Base-by-base conservation (phyloP, 1,284 basidiomycete genomes). In the Sporisorium reilianum region DNA sequence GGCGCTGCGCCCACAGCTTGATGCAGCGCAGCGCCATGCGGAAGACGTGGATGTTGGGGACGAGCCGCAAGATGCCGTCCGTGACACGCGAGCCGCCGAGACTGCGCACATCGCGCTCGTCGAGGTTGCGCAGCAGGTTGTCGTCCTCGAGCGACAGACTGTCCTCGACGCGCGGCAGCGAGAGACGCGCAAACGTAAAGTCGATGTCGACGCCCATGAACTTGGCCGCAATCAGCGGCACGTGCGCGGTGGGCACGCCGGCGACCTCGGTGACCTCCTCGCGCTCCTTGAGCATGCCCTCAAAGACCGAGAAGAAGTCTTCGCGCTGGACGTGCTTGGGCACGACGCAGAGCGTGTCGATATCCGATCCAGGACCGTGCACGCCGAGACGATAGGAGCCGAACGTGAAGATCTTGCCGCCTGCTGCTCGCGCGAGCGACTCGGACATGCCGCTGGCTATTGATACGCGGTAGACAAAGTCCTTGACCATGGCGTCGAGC, bases 341-440 rank as follows among this genome's bases (percentile, higher is more conserved):
- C 30, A 97, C 97, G 28, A 99, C 96, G 85, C 95, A 95, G 36
- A 99, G 88, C n/a, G 95, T 98, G 87, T 99, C 96, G 85, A 99
- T 98, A 90, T 99, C 96, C 48, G 92, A 90, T 10, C 94, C 93
- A 36, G 97, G 96, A 14, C 94, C 94, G 85, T 99, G 97, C 16
- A 99, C 96, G 62, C 96, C 96, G 45, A 99, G 88, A 34, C 81
- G 78, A 50, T 83, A 81, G 55, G 95, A 97, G 40, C 97, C 96
- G 85, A 97, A 99, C 4, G 97, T 98, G 85, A 95, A 99, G 84
- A 99, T 98, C 87, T 98, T 96, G 73, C 96, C 97, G 63, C 96
- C 97, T 6, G 95, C 93, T 57, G 91, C 90, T 54, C 87, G 89
- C 18, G 95, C 94, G 2, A 93, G 91, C 49, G 91, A 87, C 81